Evolutionary conservation across 2,329 filamentous ascomycete species (phyloP).

Genomic region (Phialophora chinensis): DNA sequence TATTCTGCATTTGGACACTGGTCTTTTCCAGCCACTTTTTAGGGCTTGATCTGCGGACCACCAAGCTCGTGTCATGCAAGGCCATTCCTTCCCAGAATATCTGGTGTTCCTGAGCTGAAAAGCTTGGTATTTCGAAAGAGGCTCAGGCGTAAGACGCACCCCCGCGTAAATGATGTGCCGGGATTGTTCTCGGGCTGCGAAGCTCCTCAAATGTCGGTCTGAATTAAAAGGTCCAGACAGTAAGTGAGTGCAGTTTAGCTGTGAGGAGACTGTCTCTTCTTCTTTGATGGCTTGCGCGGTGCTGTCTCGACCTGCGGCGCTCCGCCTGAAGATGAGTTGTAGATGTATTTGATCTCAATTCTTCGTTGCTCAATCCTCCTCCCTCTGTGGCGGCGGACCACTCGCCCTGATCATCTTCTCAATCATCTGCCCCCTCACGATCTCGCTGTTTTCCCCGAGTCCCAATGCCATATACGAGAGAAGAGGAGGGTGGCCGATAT

Average conservation of each 20-base stretch:
- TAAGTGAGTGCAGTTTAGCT: neutral
- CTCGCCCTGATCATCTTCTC: conserved; percentile 73
- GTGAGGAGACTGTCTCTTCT: neutral
- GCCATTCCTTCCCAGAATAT: conserved; percentile 1
- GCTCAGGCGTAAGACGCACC: neutral
- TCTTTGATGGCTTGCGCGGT: neutral
- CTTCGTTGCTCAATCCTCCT: conserved; percentile 31
- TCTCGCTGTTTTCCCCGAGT: conserved; percentile 81
- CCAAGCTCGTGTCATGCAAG: conserved; percentile 3
- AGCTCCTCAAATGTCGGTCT: neutral
- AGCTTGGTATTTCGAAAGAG: conserved; percentile 7
- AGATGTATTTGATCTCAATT: neutral
- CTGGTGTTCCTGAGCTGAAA: conserved; percentile 19
- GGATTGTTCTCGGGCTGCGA: neutral
- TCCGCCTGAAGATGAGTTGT: neutral
- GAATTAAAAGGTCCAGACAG: neutral
- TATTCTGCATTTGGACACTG: neutral
- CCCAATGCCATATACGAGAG: conserved; percentile 89
- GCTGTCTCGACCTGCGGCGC: neutral
- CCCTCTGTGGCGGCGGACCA: conserved; percentile 65
- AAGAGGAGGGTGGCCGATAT: conserved; percentile 86
- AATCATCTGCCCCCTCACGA: conserved; percentile 79
- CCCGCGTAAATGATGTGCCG: conserved; percentile 27
- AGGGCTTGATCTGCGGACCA: neutral
- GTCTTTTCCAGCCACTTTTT: neutral